Conservation (phyloP, 345 rosid species). For the Kernera saxatilis region DNA sequence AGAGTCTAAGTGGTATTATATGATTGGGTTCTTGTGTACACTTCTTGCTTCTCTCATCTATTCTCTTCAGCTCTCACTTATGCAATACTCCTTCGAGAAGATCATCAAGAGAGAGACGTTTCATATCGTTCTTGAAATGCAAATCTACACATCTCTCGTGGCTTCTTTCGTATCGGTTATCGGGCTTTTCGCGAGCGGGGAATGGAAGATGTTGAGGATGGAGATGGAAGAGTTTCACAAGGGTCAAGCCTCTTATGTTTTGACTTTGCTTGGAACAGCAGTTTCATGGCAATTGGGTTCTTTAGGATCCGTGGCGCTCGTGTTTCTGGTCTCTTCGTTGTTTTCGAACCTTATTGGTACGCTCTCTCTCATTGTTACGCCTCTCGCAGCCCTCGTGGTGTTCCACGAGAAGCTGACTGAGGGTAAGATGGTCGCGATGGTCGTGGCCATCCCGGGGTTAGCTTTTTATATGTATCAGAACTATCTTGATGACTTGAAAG, state of each 20-base stretch:
- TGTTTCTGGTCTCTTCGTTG: constrained; percentile 34
- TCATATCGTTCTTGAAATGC: constrained; percentile 41
- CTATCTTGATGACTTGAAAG: constrained; percentile 35
- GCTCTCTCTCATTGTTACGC: constrained; percentile 26
- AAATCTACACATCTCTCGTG: constrained; percentile 42
- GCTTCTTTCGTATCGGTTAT: constrained; percentile 26
- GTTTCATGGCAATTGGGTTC: constrained; percentile 37
- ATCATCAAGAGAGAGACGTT: constrained; percentile 30
- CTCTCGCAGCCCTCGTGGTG: constrained; percentile 26
- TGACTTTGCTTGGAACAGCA: constrained; percentile 32
- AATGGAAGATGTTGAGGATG: constrained; percentile 21
- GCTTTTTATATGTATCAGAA: constrained; percentile 37
- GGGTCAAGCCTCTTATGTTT: constrained; percentile 26
- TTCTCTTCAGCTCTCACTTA: constrained; percentile 75
- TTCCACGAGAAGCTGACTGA: constrained; percentile 28
- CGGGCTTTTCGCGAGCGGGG: constrained; percentile 41
- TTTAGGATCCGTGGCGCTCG: constrained; percentile 28
- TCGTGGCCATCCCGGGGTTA: constrained; percentile 35
- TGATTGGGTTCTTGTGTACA: constrained; percentile 52
- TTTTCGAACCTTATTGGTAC: constrained; percentile 38
- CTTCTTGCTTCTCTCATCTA: constrained; percentile 67
- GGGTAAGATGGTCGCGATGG: constrained; percentile 27
- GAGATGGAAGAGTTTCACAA: constrained; percentile 33
- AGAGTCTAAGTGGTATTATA: constrained; percentile 30
- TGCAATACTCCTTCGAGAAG: constrained; percentile 72